A percentile compares a stretch with the other conserved stretches of the same genome.
Evolutionary conservation across 441 rosid species (phyloP).

Genomic region (Pelargonium fulgidum): DNA sequence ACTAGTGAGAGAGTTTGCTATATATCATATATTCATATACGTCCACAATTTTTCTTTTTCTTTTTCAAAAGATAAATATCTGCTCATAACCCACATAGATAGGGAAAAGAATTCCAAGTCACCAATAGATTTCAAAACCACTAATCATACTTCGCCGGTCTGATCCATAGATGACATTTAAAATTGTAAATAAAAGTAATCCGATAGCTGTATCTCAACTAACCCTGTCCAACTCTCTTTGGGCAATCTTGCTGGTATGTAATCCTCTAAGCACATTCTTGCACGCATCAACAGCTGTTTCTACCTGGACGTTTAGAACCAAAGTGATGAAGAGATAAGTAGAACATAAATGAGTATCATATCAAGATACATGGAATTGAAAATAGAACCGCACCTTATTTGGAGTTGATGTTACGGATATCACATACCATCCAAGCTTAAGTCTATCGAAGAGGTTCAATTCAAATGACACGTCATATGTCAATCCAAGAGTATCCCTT

Average conservation of each 20-base stretch:
- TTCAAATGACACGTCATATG: slow-evolving; percentile 97
- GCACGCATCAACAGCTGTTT: slow-evolving; percentile 96
- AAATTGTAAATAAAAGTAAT: not conserved
- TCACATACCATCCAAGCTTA: slow-evolving; percentile 97
- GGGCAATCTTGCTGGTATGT: slow-evolving; percentile 75
- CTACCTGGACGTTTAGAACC: slow-evolving; percentile 47
- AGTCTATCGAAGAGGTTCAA: slow-evolving; percentile 91
- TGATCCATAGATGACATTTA: not conserved
- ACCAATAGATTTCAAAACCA: not conserved
- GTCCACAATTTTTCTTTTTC: too few species aligned
- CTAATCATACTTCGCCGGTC: not conserved
- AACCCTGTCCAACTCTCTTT: slow-evolving; percentile 93
- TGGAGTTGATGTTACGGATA: slow-evolving; percentile 97
- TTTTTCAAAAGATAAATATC: too few species aligned
- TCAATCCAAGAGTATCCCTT: slow-evolving; percentile 95
- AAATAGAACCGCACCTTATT: slow-evolving; percentile 54
- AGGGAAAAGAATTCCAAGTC: not conserved
- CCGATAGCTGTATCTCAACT: slow-evolving; percentile 29
- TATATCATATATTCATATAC: too few species aligned
- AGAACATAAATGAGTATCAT: slow-evolving; percentile 10
- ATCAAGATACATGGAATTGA: slow-evolving; percentile 14
- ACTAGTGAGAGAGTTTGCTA: too few species aligned
- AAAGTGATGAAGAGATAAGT: slow-evolving; percentile 20
- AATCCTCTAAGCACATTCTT: slow-evolving; percentile 92
- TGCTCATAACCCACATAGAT: not conserved